A percentile compares a stretch with the other conserved stretches of the same genome.
Conservation (phyloP, 176 grass and related monocot genomes). For the Eremochloa ophiuroides region DNA sequence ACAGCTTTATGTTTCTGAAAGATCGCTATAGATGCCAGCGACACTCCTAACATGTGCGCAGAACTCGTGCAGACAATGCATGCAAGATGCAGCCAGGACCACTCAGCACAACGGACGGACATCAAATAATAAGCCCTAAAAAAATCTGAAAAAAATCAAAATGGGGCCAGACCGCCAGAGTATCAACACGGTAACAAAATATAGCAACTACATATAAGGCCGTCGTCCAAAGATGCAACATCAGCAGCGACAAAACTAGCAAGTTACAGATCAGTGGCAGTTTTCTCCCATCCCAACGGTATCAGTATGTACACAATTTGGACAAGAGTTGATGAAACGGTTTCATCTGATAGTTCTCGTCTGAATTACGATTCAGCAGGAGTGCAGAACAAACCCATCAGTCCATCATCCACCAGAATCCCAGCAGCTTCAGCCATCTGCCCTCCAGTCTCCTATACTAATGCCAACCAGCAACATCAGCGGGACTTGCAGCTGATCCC, state of each 20-base stretch:
- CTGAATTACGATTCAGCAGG: not conserved
- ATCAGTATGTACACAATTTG: too few relatives aligned
- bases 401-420: slow-evolving; percentile 19
- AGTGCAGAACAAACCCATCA: not conserved
- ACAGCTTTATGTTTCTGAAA: too few relatives aligned
- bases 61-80: too few relatives aligned
- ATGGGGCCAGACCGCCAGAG: too few relatives aligned
- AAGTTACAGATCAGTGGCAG: not conserved
- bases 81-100: too few relatives aligned
- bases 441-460: not conserved
- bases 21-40: too few relatives aligned
- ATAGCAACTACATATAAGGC: not conserved
- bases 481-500: not conserved
- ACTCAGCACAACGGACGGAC: too few relatives aligned
- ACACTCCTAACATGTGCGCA: too few relatives aligned
- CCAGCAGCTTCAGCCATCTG: slow-evolving; percentile 34
- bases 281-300: not conserved
- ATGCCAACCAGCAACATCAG: not conserved
- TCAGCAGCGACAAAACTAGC: not conserved
- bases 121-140: too few relatives aligned
- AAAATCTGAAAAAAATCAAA: too few relatives aligned
- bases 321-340: too few relatives aligned
- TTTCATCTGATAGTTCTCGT: not conserved
- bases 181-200: not conserved
- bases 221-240: not conserved